Percentiles rank a stretch among this genome's conserved stretches.
Conservation (phyloP, 2,329 filamentous ascomycete genomes). For the Nothophaeocryptopus gaeumannii region DNA sequence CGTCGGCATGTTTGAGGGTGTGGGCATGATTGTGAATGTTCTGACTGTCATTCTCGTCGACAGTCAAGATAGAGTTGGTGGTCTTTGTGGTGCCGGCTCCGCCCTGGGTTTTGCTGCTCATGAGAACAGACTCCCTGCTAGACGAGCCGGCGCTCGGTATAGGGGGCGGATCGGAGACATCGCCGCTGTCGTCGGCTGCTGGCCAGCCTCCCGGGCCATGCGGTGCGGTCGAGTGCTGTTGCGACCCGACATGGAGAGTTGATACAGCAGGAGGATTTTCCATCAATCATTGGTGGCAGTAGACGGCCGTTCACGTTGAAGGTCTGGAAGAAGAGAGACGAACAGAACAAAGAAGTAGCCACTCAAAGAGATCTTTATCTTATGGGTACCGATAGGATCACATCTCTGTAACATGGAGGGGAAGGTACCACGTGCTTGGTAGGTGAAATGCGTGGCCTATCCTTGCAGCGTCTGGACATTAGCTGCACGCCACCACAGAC, state of each 20-base stretch:
- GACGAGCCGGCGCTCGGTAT: constrained; percentile 33
- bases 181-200: constrained; percentile 25
- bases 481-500: constrained; percentile 13
- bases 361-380: not conserved
- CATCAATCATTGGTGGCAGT: constrained; percentile 24
- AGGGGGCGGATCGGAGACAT: constrained; percentile 30
- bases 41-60: constrained; percentile 14
- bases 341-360: no score
- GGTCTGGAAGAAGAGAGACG: not conserved
- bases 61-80: constrained; percentile 16
- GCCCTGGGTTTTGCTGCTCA: constrained; percentile 27
- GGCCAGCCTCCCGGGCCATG: constrained; percentile 22
- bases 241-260: constrained; percentile 22
- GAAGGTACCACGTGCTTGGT: no score
- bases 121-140: constrained; percentile 21
- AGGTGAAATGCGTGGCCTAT: constrained; percentile 14
- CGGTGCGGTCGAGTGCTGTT: constrained; percentile 19
- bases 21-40: constrained; percentile 23
- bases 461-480: constrained; percentile 18
- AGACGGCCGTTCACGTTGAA: constrained; percentile 12
- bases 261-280: constrained; percentile 25
- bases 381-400: not conserved
- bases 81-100: constrained; percentile 27
- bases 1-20: constrained; percentile 17
- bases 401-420: no score